Evolutionary conservation across 2,329 filamentous ascomycete genomes (phyloP), one percentile per base, ranked within the genome.

Genomic region (Paradendryphiella salina): DNA sequence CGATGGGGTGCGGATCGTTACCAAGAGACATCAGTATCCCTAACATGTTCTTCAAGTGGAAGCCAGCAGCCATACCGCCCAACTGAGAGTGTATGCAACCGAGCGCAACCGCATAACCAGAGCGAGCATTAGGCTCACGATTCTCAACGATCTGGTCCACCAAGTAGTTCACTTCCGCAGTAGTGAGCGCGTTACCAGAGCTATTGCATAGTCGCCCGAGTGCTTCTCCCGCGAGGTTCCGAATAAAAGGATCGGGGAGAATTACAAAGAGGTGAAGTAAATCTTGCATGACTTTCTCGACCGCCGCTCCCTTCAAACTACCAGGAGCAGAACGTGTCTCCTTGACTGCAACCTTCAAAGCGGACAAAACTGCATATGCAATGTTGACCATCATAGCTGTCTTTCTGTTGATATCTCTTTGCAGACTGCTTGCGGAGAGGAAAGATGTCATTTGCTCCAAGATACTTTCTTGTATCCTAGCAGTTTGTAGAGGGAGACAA

Each of bases 1-100:
- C 94, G 0, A 89, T 86, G 0, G 94, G 92, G 70, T 99, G 94
- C 15, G 93, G 90, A 67, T 99, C 94, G 62, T 92, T 96, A 71
- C 91, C 93, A 8, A 99, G 81, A 6, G 94, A 97, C 88, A 97
- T 96, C n/a, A 99, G 78, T 32, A 99, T 95, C 14, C 93, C 89
- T n/a, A 96, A 82, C 41, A 99, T 96, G 1, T 91, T 96, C 77
- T 97, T 97, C 42, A 99, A 80, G 70, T 99, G 94, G 64, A 94
- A 91, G 3, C 92, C 91, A 46, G 94, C 94, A 45, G 94, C 94
- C 92, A 99, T 97, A 49, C 94, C 93, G 50, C 94, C 95, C 28
- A 99, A 89, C 71, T 96, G 91, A 14, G 90, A 89, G 74, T 99
- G 92, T 43, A 99, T 97, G 49, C 88, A 89, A 7, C 94, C 94